Evolutionary conservation across 805 yeast species (phyloP), one percentile per base, ranked within the genome.

Genomic region (Yarrowia deformans): DNA sequence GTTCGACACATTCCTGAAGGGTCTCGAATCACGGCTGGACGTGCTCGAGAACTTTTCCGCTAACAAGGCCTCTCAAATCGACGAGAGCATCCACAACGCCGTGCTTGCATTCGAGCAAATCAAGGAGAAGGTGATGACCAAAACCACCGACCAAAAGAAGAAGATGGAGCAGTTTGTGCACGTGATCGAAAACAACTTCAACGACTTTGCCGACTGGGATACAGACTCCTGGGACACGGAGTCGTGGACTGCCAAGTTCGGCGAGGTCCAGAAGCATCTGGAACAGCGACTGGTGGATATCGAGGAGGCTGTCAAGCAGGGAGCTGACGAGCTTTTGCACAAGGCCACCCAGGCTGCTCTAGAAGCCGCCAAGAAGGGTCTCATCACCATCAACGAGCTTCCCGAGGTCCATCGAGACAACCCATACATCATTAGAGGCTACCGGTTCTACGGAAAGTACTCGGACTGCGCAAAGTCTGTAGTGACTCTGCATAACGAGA

Each of bases 351-450:
- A 71, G 66, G 58, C 45, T 23, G 77, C 75, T 13, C 69, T 73
- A 29, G 71, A 70, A 52, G 78, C 74, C 9, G 77, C 82, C 23
- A 72, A 73, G 42, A 72, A 74, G 19, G 72, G 88, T 55, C 84
- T 87, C 69, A 79, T 94, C 50, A 92, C 91, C 72, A 91, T 89
- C 77, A 91, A 90, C 75, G 97, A 94, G 77, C 81, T 94, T 52
- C 99, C 99, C 1, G 86, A 89, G 73, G 91, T 90, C 60, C 94
- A 97, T 97, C 85, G 97, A 75, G 98, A 93, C 79, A 94, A 95
- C 79, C 88, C 92, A 70, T 93, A 85, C 77, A 91, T 95, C 70
- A 81, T 90, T 23, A 81, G 86, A 69, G 98, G 98, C 2, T 95
- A 94, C 80, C 82, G 98, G 70, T 95, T 94, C 79, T 87, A 89